Base-by-base conservation (phyloP, 2,329 filamentous ascomycete genomes). In the Fusarium albosuccineum region DNA sequence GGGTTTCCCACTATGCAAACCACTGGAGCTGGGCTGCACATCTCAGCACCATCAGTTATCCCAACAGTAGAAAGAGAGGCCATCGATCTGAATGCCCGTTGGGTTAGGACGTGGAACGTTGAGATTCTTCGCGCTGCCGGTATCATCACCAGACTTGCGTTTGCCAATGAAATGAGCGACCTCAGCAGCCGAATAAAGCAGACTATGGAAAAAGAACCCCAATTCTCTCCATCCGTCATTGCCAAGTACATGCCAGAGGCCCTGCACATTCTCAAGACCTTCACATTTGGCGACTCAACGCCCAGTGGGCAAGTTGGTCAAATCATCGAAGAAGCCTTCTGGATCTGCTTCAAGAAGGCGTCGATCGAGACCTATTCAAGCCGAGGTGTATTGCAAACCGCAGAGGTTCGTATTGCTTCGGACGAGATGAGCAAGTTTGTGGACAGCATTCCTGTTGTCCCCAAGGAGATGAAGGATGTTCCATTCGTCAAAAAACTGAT, bases 1-100 rank as follows among this genome's bases (percentile, higher is more conserved):
- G 96, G 96, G 0, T 99, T 99, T 75, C 95, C 96, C 4, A 99
- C 96, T 2, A 94, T 95, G 70, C 96, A 99, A 81, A 99, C 96
- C 0, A 99, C 97, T 0, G 96, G 95, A 56, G 89, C 95, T 29
- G 92, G 95, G 14, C 92, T 97, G 76, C 96, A 99, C 77, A 92
- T 99, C 30, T 98, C 95, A 11, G 96, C 96, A 0, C 96, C 94
- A 1, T 97, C 95, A 0, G 90, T 99, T 13, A 99, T 99, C 59
- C 96, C 96, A 0, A 99, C 96, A 0, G 97, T 99, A 3, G 96
- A 99, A 79, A 89, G 96, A 75, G 96, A 99, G 76, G 96, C 93
- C 55, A 97, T 99, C 60, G 96, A 99, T 78, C 84, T 99, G 66
- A 98, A 99, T 76, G 97, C 96, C 14, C 89, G 94, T 57, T 97